These are phyloP conservation scores for Microsporum audouinii DNA, from an alignment of 2,329 filamentous ascomycete genomes.

Conservation along the genomic window DNA sequence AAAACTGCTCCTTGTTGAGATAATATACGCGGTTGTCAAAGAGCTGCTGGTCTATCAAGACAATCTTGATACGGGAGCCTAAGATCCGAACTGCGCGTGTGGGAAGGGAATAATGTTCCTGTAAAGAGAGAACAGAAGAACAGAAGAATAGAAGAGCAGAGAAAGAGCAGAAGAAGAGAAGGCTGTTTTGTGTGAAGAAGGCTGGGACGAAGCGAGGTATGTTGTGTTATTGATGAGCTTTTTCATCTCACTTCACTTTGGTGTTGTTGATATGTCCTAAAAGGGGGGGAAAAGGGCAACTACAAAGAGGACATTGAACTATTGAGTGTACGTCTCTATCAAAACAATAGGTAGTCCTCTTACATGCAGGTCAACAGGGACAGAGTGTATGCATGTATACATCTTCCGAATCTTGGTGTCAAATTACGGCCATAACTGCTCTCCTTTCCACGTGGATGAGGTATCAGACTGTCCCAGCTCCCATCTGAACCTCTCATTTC, in stretches of 20 bases:
- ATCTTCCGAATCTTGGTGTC: background rate
- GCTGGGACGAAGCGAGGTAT: background rate
- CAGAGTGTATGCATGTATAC: background rate
- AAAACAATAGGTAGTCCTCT: background rate
- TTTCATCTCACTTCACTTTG: background rate
- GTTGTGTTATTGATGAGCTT: background rate
- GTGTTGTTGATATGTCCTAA: background rate
- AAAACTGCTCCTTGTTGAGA: background rate
- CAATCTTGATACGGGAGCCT: background rate
- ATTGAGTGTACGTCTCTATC: background rate
- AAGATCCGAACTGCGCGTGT: background rate
- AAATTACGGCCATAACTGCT: slow-evolving; percentile 54
- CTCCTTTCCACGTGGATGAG: slow-evolving; percentile 40
- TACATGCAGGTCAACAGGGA: background rate
- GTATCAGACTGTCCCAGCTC: slow-evolving; percentile 41
- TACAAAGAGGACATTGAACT: background rate
- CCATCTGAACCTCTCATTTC: slow-evolving; percentile 56
- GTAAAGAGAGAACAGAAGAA: background rate
- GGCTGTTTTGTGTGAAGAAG: background rate
- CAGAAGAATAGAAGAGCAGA: background rate
- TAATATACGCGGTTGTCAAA: background rate
- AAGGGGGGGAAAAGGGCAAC: background rate
- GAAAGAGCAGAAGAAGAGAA: background rate
- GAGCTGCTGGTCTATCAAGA: background rate
- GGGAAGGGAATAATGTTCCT: background rate